Evolutionary conservation across 148 eudicot genomes (phyloP), one percentile per base, ranked within the genome.

Genomic region (Salicornia ramosissima): DNA sequence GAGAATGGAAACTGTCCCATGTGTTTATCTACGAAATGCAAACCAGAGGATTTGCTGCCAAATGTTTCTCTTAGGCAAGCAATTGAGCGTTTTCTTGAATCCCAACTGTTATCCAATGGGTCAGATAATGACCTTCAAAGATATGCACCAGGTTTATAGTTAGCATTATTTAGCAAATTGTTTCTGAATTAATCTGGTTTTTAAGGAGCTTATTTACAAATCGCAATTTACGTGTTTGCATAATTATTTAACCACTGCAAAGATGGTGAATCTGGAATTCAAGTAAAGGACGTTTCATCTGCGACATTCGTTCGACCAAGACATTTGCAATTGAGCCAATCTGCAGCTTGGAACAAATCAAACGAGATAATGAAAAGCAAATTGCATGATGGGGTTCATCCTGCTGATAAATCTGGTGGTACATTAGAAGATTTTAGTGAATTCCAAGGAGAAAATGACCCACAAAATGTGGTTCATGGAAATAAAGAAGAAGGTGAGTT

Each of bases 231-330:
- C 31, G 26, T 34, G 29, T 52, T 18, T 61, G 19, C 31, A 22
- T 66, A 55, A 61, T 26, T 40, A 40, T 47, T 28, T 59, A 29
- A 67, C 65, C 46, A 9, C 21, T 56, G 33, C 75, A 66, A 83
- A 89, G 96, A 89, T 78, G 86, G 86, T 36, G 96, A 89, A 85
- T 89, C 96, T 77, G 91, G 90, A 68, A 85, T 86, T 69, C 89
- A 89, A 63, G 87, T 47, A 33, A 83, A 60, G 59, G 85, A 83
- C 39, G 43, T 67, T 65, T 81, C 87, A 39, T 72, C 68, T 79
- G 86, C 82, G 54, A 52, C 73, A 15, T 53, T 76, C 33, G 67
- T 66, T n/a, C 50, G 26, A 33, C 79, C 61, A 62, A 79, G 77
- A 47, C 73, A 77, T 45, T 54, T 76, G 50, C 74, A 71, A 39